Evolutionary conservation across 371 early-diverging fungal species (phyloP).

Genomic region (Cladochytrium tenue): DNA sequence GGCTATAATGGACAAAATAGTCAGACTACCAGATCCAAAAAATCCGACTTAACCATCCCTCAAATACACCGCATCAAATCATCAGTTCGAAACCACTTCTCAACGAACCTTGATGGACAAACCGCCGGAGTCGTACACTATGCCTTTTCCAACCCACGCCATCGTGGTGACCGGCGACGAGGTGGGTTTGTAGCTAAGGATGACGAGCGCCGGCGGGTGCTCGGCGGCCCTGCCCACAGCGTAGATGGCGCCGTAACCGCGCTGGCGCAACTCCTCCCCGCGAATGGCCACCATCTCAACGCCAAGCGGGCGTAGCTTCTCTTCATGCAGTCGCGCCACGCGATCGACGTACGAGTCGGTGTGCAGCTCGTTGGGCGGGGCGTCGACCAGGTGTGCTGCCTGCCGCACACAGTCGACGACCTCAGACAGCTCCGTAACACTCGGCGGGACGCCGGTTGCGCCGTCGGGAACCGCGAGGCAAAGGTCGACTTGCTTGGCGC

Average conservation of each 20-base stretch:
- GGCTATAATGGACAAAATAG: conserved; percentile 4
- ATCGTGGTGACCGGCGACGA: conserved; percentile 29
- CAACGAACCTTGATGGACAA: conserved; percentile 36
- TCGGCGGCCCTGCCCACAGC: conserved; percentile 47
- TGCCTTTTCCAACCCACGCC: conserved; percentile 59
- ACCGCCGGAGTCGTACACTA: conserved; percentile 57
- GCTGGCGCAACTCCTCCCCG: conserved; percentile 39
- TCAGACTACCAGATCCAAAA: no score
- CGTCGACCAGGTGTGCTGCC: conserved; percentile 39
- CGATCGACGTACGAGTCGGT: conserved; percentile 38
- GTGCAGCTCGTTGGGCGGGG: conserved; percentile 43
- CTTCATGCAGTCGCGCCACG: conserved; percentile 22
- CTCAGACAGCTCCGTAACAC: conserved; percentile 16
- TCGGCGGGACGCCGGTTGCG: neutral
- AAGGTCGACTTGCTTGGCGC: conserved; percentile 15
- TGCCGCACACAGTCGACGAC: conserved; percentile 27
- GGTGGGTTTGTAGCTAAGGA: conserved; percentile 35
- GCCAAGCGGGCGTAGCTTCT: conserved; percentile 15
- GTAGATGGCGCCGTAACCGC: conserved; percentile 41
- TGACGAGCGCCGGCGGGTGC: conserved; percentile 42
- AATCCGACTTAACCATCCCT: no score
- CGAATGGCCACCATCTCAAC: conserved; percentile 41
- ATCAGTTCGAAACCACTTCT: neutral
- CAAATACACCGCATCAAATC: neutral
- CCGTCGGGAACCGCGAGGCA: conserved; percentile 12